A percentile compares a stretch with the other conserved stretches of the same genome.
These are phyloP conservation scores for Albugo candida DNA, from an alignment of 352 stramenopile species.

Conservation along the genomic window DNA sequence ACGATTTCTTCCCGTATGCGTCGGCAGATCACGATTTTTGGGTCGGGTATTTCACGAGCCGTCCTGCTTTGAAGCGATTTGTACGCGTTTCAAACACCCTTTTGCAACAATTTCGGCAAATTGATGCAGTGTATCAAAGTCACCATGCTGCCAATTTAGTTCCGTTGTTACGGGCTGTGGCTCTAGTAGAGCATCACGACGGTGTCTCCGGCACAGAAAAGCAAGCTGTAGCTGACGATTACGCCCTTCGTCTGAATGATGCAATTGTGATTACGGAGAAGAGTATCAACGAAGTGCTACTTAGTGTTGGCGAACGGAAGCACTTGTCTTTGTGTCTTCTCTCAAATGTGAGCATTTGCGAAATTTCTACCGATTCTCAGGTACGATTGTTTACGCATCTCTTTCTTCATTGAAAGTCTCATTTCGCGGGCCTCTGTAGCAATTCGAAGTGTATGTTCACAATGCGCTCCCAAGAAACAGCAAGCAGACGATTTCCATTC, in stretches of 20 bases:
- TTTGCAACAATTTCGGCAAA: slow-evolving; percentile 79
- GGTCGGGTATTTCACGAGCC: slow-evolving; percentile 91
- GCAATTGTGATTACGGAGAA: slow-evolving; percentile 47
- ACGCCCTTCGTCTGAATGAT: slow-evolving; percentile 80
- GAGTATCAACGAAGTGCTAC: slow-evolving; percentile 52
- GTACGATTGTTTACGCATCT: slow-evolving; percentile 4
- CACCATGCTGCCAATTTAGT: slow-evolving; percentile 26
- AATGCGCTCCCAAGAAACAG: slow-evolving; percentile 37
- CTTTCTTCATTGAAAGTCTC: neutral
- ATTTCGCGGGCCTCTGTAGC: slow-evolving; percentile 1
- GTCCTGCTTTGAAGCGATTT: slow-evolving; percentile 84
- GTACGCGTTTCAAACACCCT: slow-evolving; percentile 78
- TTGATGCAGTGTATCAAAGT: slow-evolving; percentile 66
- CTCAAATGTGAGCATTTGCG: slow-evolving; percentile 84
- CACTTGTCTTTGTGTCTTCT: slow-evolving; percentile 45
- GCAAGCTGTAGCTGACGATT: slow-evolving; percentile 91
- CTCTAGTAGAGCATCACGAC: slow-evolving; percentile 93
- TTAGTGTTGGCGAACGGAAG: slow-evolving; percentile 48
- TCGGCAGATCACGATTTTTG: slow-evolving; percentile 88
- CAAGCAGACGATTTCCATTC: slow-evolving; percentile 36
- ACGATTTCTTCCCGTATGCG: slow-evolving; percentile 95
- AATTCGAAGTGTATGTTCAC: slow-evolving; percentile 56
- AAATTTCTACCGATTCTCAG: slow-evolving; percentile 39
- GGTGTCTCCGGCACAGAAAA: slow-evolving; percentile 90
- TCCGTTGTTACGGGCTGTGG: slow-evolving; percentile 75